Evolutionary conservation across 164 flowering plant species (phyloP), one percentile per base, ranked within the genome.

Genomic region (Liquidambar formosana): DNA sequence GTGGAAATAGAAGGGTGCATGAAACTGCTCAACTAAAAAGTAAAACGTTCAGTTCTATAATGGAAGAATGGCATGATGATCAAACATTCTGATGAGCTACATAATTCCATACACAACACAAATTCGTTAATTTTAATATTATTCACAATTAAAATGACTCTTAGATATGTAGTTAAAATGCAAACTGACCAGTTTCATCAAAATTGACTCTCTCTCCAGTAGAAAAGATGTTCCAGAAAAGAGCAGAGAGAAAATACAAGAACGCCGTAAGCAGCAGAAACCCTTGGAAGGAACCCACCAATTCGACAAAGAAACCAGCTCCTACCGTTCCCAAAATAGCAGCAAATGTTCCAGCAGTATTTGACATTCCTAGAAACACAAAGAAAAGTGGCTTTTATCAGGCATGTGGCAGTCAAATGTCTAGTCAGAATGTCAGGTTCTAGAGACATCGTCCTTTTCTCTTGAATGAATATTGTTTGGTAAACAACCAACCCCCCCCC

Each of bases 301-400:
- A 43, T 71, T 95, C 99, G 15, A 89, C 92, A 66, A 95, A 92
- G 83, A 78, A 92, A 59, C 99, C 99, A 46, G 94, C 96, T 67
- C 97, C 99, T 64, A 95, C 85, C 38, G 99, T 92, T 70, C 97
- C 97, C 54, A 88, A 12, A 21, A 95, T 95, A 57, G 97, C 99
- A 78, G 97, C 97, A 25, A 87, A 68, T 59, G 99, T 91, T 63
- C 97, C 99, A 49, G 86, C 97, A 49, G 99, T 95, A 67, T 89
- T 91, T 68, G 97, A 82, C 63, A 95, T 75, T 61, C 99, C 99
- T 95, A 68, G 53, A 54, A 74, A 47, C 68, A 73, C 10, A 63
- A 49, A 57, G 0, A 66, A 57, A 27, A 56, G 4, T n/a, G 4
- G 25, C 28, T 18, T 26, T 45, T 14, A 46, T 58, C 33, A 28